Evolutionary conservation across 2,329 filamentous ascomycete species (phyloP), one percentile per base, ranked within the genome.

Genomic region (Pestalotiopsis sp.): DNA sequence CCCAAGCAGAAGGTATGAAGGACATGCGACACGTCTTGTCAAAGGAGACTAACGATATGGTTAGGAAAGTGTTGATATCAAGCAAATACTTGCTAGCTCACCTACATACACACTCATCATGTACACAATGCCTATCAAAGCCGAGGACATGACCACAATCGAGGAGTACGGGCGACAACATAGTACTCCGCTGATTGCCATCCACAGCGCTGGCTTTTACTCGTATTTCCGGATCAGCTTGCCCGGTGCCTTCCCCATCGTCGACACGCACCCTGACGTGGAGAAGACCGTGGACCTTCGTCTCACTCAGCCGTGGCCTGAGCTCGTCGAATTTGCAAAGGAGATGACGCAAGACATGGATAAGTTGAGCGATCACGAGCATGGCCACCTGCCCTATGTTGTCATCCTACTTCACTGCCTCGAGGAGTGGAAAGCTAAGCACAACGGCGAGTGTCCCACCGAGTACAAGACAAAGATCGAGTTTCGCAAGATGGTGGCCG

Each of bases 191-290:
- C 83, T 95, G 14, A 87, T 98, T 68, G 91, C 94, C 72, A 87
- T 96, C 59, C 94, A 97, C 78, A 97, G 92, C n/a, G 87, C 92
- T 56, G 96, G 96, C 36, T 98, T 97, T 82, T 97, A 96, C 80
- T 93, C 93, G 2, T 93, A 93, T 73, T 97, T 98, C 79, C 92
- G 90, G n/a, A 85, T 97, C 36, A 85, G 89, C 73, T 83, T 97
- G 36, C 92, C 93, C 11, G 85, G 89, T n/a, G 89, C 91, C 36
- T 97, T 97, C 75, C 94, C 95, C 4, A 92, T 99, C 68, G 93
- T 99, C 71, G 95, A 99, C 78, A 98, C 96, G 59, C 96, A 99
- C 77, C 96, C 96, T 0, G 94, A 97, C 71, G 90, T 93, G 56
- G 93, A 93, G 52, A 90, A 93, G 7, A 96, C 90, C 0, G 91